Evolutionary conservation across 805 yeast species (phyloP), one percentile per base, ranked within the genome.

Genomic region (Wilhelminamyces savonicus): DNA sequence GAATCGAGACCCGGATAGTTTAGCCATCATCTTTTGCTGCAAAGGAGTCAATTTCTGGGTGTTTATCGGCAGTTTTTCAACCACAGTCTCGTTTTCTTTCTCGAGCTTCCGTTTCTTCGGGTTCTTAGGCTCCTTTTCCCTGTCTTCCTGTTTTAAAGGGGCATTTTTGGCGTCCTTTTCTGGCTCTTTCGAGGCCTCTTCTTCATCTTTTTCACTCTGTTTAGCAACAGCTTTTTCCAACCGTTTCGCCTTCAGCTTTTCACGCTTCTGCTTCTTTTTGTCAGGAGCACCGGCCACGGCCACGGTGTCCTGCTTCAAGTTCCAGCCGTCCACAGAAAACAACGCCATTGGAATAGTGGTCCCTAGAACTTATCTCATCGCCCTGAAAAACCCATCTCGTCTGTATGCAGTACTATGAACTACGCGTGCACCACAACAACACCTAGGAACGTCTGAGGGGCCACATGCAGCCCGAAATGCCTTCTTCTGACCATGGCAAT

Each of bases 11-110:
- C 99, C 99, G 2, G 94, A 76, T 24, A 92, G 70, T 53, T 92
- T 92, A 26, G 84, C 86, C 78, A 86, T 76, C 97, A 92, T 90
- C 50, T 92, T 92, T 47, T 82, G 83, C 57, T 92, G 99, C 39
- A 88, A 59, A 12, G 95, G 94, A 0, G 96, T 85, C 31, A 88
- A 59, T 26, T 77, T 74, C 21, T 55, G 48, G n/a, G 54, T 47
- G 23, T 28, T 16, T n/a, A 28, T 33, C 19, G 6, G 19, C 19
- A 17, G 8, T 17, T 6, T 8, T 7, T 6, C 19, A 17, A 6
- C 19, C 19, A 17, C 19, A 17, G 11, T 15, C 32, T 27, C 33
- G 16, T 28, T 28, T 27, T 35, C 32, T 29, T 24, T 34, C 19
- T 22, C 31, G 22, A 21, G 30, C 23, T 28, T 32, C 28, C 33